Evolutionary conservation across 768 basidiomycete genomes (phyloP).

Genomic region (Pleurotus ostreatus): DNA sequence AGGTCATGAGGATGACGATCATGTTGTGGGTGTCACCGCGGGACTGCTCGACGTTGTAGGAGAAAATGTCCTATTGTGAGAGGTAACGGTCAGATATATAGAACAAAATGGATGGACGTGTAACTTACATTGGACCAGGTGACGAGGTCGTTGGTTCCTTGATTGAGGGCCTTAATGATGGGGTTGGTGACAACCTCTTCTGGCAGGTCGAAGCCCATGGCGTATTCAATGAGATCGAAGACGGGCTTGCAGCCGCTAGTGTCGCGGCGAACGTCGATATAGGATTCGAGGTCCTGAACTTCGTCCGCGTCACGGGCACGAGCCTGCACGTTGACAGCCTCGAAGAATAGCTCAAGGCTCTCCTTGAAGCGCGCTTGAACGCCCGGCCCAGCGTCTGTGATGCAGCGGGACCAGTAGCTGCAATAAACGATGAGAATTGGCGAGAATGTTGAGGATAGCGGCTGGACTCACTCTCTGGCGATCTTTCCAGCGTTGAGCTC

Average conservation of each 20-base stretch:
- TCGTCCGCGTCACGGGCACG: slow-evolving; percentile 45
- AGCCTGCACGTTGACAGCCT: slow-evolving; percentile 62
- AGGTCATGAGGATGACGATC: slow-evolving; percentile 64
- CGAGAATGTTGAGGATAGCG: not conserved
- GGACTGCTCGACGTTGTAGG: slow-evolving; percentile 73
- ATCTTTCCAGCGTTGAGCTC: slow-evolving; percentile 57
- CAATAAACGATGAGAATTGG: slow-evolving; percentile 6
- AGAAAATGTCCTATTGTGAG: slow-evolving; percentile 59
- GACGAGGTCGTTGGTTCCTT: slow-evolving; percentile 75
- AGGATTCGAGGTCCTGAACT: slow-evolving; percentile 70
- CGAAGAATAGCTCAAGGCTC: slow-evolving; percentile 64
- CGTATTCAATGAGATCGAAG: slow-evolving; percentile 77
- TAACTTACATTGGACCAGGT: slow-evolving; percentile 76
- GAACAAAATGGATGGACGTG: not conserved
- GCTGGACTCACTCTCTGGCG: slow-evolving; percentile 57
- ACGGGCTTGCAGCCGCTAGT: slow-evolving; percentile 58
- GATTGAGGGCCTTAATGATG: slow-evolving; percentile 53
- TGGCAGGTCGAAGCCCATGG: slow-evolving; percentile 64
- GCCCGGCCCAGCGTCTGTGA: slow-evolving; percentile 51
- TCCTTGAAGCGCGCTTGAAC: slow-evolving; percentile 68
- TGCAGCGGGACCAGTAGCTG: slow-evolving; percentile 69
- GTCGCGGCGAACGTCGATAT: slow-evolving; percentile 70
- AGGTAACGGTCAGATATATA: slow-evolving; percentile 7
- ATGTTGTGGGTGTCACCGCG: slow-evolving; percentile 69
- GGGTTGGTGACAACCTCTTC: slow-evolving; percentile 68